phyloP scores from a whole-genome alignment of 129 eudicot species.

The Saussurea involucrata region DNA sequence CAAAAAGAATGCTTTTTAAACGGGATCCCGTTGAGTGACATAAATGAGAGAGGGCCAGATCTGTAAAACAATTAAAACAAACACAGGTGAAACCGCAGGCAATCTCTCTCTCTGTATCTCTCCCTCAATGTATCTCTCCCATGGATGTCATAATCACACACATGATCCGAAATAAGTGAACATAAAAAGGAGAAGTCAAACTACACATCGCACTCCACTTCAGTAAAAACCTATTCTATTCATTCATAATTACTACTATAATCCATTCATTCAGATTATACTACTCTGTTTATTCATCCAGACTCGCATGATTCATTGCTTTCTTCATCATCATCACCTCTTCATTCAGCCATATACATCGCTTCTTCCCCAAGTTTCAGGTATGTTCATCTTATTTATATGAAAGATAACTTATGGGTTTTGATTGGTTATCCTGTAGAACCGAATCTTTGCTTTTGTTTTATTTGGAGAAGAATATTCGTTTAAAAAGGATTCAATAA shows the following conservation, averaged over 20 bases:
- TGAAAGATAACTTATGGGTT: not conserved
- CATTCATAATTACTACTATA: not conserved
- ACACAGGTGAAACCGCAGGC: constrained; percentile 9
- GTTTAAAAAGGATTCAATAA: not conserved
- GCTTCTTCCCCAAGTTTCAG: constrained; percentile 6
- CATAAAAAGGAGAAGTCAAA: constrained; percentile 14
- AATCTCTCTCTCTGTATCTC: constrained; percentile 23
- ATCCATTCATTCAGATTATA: not conserved
- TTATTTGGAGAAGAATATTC: not conserved
- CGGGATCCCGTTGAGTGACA: constrained; percentile 14
- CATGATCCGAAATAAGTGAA: constrained; percentile 23
- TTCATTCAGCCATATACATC: not conserved
- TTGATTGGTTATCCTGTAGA: not conserved
- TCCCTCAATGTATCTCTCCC: constrained; percentile 4
- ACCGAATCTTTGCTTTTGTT: not conserved
- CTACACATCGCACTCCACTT: constrained; percentile 10
- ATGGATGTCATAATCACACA: constrained; percentile 19
- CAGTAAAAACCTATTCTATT: not conserved
- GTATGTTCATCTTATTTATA: not conserved
- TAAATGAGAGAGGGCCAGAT: constrained; percentile 28
- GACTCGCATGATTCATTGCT: not conserved
- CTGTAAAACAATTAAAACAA: constrained; percentile 22
- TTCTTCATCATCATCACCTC: not conserved
- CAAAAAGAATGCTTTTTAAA: constrained; percentile 3
- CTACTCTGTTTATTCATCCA: not conserved